Conservation (phyloP, 2,329 filamentous ascomycete genomes). For the Alternaria burnsii region DNA sequence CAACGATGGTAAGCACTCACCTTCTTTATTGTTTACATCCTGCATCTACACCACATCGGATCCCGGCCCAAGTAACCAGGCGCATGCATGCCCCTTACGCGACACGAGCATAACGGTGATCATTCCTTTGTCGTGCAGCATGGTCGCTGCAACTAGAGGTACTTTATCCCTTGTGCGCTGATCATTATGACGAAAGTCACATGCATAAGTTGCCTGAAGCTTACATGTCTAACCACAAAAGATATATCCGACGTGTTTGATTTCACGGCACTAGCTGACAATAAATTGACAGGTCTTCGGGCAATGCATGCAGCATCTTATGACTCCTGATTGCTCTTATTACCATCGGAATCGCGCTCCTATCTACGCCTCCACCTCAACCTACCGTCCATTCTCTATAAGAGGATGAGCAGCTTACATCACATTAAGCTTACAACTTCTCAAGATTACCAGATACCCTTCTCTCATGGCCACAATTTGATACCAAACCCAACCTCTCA, state of each 20-base stretch:
- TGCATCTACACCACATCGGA: conserved; percentile 6
- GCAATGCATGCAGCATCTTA: conserved; percentile 46
- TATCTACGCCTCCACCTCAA: conserved; percentile 18
- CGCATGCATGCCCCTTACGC: background rate
- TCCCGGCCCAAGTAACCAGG: conserved; percentile 6
- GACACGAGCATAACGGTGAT: conserved; percentile 16
- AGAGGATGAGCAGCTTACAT: conserved; percentile 1
- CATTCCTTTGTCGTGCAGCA: conserved; percentile 12
- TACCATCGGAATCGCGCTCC: conserved; percentile 29
- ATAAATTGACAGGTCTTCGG: conserved; percentile 35
- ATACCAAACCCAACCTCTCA: background rate
- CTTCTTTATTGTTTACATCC: background rate
- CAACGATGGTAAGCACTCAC: conserved; percentile 70
- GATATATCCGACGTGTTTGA: background rate
- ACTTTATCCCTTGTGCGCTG: conserved; percentile 6
- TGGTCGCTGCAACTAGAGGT: conserved; percentile 4
- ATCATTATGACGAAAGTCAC: conserved; percentile 17
- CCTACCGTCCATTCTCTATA: background rate
- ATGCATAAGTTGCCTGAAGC: conserved; percentile 9
- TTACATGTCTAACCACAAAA: background rate
- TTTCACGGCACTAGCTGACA: conserved; percentile 16
- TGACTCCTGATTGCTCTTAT: conserved; percentile 42
- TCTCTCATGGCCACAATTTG: conserved; percentile 5
- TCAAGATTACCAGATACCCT: conserved; percentile 1
- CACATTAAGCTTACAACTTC: conserved; percentile 6